Percentiles rank a stretch among this genome's conserved stretches.
These are phyloP conservation scores for Dianthus caryophyllus DNA, from an alignment of 148 eudicot genomes.

Conservation along the genomic window DNA sequence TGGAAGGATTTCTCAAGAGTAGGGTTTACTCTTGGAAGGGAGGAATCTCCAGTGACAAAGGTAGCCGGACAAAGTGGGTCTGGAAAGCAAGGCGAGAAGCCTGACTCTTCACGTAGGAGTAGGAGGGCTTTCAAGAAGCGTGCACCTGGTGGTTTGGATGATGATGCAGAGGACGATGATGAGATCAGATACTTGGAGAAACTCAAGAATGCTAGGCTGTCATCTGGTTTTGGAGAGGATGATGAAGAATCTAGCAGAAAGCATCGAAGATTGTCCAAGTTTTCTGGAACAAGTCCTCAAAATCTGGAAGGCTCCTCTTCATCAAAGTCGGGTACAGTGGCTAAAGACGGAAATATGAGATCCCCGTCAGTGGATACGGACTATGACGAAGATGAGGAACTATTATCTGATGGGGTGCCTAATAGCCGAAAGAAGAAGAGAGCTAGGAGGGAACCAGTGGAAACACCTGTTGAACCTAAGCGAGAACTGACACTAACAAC, in stretches of 20 bases:
- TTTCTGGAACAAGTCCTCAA: constrained; percentile 33
- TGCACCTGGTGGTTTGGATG: constrained; percentile 55
- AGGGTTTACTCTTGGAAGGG: constrained; percentile 53
- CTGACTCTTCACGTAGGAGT: constrained; percentile 59
- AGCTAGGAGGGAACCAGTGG: constrained; percentile 45
- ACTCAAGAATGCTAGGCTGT: constrained; percentile 49
- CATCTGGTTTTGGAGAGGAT: constrained; percentile 38
- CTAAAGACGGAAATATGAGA: constrained; percentile 51
- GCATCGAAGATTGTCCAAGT: constrained; percentile 46
- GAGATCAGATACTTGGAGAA: constrained; percentile 91
- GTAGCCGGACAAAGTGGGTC: constrained; percentile 29
- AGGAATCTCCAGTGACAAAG: constrained; percentile 40
- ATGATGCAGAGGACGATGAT: constrained; percentile 78
- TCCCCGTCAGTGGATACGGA: constrained; percentile 54
- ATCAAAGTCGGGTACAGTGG: constrained; percentile 20
- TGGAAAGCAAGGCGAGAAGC: constrained; percentile 50
- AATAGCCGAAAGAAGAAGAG: constrained; percentile 56
- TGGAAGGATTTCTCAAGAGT: constrained; percentile 77
- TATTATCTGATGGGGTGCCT: constrained; percentile 47
- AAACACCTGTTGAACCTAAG: constrained; percentile 47
- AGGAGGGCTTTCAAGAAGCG: constrained; percentile 71
- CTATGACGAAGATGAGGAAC: constrained; percentile 63
- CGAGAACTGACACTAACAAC: constrained; percentile 71
- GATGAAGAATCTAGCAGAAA: constrained; percentile 57
- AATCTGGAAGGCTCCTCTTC: constrained; percentile 28